Base-by-base conservation (phyloP, 2,329 filamentous ascomycete species). In the Chrysoporthe austroafricana region DNA sequence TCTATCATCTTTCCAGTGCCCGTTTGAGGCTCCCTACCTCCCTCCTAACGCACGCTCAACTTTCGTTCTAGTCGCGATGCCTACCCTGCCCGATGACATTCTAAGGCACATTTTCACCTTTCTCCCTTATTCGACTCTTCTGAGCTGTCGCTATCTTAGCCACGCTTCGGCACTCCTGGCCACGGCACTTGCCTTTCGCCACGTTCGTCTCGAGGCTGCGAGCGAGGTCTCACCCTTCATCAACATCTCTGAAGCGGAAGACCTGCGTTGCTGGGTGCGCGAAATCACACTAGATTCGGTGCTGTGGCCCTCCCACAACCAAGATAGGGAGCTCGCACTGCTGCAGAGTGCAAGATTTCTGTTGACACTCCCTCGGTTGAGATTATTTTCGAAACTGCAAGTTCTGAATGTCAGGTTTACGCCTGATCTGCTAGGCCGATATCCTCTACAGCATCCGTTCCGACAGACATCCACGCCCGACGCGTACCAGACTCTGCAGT, bases 331-430 rank as follows among this genome's bases (percentile, higher is more conserved):
- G 26, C 8, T 7, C 4, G n/a, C 21, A 9, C 1, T 56, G 2
- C 6, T 34, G 32, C 26, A 44, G 32, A 21, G 16, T 9, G 18
- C 2, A n/a, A 18, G 3, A 13, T 34, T 60, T 1, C 11, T 70
- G 4, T 4, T n/a, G 36, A 63, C 46, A 2, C 18, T 70, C 3
- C 69, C 66, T 16, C 58, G 50, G 1, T 9, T 69, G 26, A 56
- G 66, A 5, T 42, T 56, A 9, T 61, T 70, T n/a, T 34, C 34
- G 8, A 42, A 36, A 2, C 42, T 69, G 32, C 39, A 46, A 5
- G 52, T 18, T 3, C 21, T 70, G 59, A 62, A 66, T 11, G n/a
- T 70, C 59, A 64, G 63, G n/a, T 48, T 69, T 18, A 58, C 7
- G 7, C 13, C 14, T 36, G 42, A 52, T 11, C 26, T 62, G 42